phyloP scores from a whole-genome alignment of 2,329 filamentous ascomycete species.

The Claviceps purpurea region DNA sequence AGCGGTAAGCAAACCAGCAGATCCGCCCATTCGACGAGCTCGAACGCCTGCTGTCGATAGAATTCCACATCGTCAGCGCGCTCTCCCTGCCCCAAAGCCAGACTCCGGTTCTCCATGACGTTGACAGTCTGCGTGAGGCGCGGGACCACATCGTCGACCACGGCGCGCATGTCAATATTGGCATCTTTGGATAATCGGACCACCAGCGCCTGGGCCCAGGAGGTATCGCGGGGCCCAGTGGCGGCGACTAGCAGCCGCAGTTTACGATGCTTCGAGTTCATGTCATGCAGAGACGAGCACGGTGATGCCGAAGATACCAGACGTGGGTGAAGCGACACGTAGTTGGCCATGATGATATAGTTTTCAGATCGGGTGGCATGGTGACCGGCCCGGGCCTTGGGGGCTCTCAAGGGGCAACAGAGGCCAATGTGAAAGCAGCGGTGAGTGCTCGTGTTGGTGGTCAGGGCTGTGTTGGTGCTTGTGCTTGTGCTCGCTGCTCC shows the following conservation, averaged over 20 bases:
- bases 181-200: conserved; percentile 53
- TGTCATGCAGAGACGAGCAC: conserved; percentile 24
- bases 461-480: too few relatives aligned
- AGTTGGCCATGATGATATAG: conserved; percentile 20
- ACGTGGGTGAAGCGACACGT: conserved; percentile 18
- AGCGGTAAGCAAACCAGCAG: conserved; percentile 73
- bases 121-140: conserved; percentile 50
- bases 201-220: conserved; percentile 52
- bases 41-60: conserved; percentile 38
- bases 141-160: conserved; percentile 52
- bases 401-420: not conserved
- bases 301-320: conserved; percentile 19
- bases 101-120: conserved; percentile 41
- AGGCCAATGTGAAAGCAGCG: not conserved
- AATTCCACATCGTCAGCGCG: conserved; percentile 37
- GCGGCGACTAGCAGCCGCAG: conserved; percentile 51
- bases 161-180: conserved; percentile 46
- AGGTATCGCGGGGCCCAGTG: conserved; percentile 50
- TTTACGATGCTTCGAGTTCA: conserved; percentile 27
- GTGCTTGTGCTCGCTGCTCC: too few relatives aligned
- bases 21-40: conserved; percentile 78
- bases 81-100: conserved; percentile 18
- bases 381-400: conserved; percentile 4
- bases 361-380: conserved; percentile 17
- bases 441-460: not conserved